Percentiles rank a stretch among this genome's conserved stretches.
Conservation (phyloP, 345 rosid genomes). For the Cardiospermum halicacabum region DNA sequence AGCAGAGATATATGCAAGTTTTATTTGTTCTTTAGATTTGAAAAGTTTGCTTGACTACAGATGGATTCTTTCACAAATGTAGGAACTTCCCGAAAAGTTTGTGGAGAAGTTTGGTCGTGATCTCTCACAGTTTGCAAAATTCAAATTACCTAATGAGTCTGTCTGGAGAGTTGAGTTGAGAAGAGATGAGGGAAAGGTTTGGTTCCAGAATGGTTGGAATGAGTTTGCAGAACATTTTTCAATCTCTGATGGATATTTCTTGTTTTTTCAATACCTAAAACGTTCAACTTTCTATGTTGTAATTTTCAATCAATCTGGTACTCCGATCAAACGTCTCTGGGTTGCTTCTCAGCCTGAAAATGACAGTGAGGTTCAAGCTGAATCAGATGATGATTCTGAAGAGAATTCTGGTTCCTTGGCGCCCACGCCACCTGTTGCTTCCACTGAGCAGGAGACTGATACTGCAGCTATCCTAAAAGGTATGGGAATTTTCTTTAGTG, state of each 20-base stretch:
- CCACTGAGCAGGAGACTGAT: not conserved
- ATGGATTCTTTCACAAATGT: too few species aligned
- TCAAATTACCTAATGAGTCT: conserved; percentile 27
- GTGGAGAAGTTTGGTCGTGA: conserved; percentile 34
- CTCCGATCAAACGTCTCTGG: conserved; percentile 33
- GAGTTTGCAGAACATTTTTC: conserved; percentile 26
- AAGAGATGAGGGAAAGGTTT: conserved; percentile 18
- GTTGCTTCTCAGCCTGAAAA: not conserved
- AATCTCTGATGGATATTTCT: conserved; percentile 25
- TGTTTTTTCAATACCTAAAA: conserved; percentile 37
- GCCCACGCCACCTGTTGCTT: not conserved
- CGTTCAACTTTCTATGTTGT: conserved; percentile 28
- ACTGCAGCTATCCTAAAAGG: not conserved
- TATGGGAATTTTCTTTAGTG: not conserved
- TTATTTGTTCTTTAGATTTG: too few species aligned
- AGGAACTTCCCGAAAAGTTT: conserved; percentile 35
- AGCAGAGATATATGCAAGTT: too few species aligned
- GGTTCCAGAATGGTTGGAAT: conserved; percentile 38
- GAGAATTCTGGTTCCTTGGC: not conserved
- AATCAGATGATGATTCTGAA: not conserved
- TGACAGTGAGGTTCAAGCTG: not conserved
- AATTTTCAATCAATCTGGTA: conserved; percentile 27
- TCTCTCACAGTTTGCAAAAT: conserved; percentile 22
- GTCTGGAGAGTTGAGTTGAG: conserved; percentile 27
- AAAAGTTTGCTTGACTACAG: not conserved